Base-by-base conservation (phyloP, 1,139 yeast species). In the Geotrichum restrictum region DNA sequence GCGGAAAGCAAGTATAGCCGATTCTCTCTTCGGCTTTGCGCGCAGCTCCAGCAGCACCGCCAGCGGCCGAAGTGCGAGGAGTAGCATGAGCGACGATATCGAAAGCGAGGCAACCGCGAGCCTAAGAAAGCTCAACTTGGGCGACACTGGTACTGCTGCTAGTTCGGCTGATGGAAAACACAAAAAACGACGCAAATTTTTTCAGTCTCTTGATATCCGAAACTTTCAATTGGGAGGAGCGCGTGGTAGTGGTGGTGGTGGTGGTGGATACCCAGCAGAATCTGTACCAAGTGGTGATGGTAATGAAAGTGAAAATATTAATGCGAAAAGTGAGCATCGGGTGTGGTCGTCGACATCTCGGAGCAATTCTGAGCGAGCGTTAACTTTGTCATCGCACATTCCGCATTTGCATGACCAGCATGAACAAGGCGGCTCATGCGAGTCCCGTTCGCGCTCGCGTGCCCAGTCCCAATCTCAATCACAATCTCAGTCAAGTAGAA, bases 181-280 rank as follows among this genome's bases (percentile, higher is more conserved):
- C 34, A 29, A 29, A 29, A 41, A 29, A 29, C 21, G 45, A 18
- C 45, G 34, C 36, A 27, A 16, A 21, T 41, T 27, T 19, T 41
- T 41, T 14, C 36, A 31, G 27, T 18, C 45, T n/a, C n/a, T 41
- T 21, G 45, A 41, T 29, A 27, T 41, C 21, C 45, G 45, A 3
- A 41, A 16, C 36, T 24, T 24, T 5, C 7, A 8, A 24, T 24
- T 8, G 8, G 8, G 29, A 8, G 29, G 29, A 24, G 8, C 5
- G 7, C 29, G 5, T 5, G 8, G 29, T 24, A n/a, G n/a, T n/a
- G n/a, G n/a, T n/a, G n/a, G n/a, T n/a, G 8, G 29, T 24, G 29
- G 8, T 24, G 29, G 8, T 24, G 29, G 29, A 8, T 24, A 24
- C 29, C 5, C 29, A 24, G 29, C 29, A 24, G 8, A 5, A 24